Conservation (phyloP, 305 asterid genomes). For the Striga hermonthica region DNA sequence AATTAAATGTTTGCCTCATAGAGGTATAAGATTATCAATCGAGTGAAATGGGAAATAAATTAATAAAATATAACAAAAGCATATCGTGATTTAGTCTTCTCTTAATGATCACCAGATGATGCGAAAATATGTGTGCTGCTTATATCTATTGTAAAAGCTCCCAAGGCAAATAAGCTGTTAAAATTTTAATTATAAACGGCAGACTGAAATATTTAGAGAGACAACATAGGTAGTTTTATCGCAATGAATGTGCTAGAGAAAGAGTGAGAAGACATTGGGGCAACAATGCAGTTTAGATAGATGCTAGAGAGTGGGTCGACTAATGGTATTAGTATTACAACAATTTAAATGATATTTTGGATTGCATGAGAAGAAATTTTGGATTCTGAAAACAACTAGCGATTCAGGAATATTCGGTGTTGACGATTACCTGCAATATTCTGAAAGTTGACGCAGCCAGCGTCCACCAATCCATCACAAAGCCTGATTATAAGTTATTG, state of each 20-base stretch:
- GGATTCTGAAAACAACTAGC: background rate
- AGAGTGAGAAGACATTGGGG: background rate
- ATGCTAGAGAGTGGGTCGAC: background rate
- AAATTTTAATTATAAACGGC: background rate
- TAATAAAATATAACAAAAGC: background rate
- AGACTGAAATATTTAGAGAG: background rate
- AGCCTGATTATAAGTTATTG: background rate
- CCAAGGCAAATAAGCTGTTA: background rate
- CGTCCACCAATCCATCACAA: too few relatives aligned
- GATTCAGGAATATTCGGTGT: background rate
- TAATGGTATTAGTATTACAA: slow-evolving; percentile 11
- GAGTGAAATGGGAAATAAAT: background rate
- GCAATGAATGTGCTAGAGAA: background rate
- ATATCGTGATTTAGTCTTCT: background rate
- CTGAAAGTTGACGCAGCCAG: background rate
- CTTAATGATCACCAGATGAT: background rate
- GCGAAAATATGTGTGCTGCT: background rate
- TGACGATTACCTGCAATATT: slow-evolving; percentile 11
- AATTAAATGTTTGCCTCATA: background rate
- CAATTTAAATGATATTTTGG: background rate
- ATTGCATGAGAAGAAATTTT: background rate
- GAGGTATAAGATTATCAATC: background rate
- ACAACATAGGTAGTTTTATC: background rate
- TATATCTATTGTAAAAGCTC: slow-evolving; percentile 2
- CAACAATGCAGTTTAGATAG: background rate